Evolutionary conservation across 352 stramenopile genomes (phyloP), one percentile per base, ranked within the genome.

Genomic region (Halophytophthora polymorphica): DNA sequence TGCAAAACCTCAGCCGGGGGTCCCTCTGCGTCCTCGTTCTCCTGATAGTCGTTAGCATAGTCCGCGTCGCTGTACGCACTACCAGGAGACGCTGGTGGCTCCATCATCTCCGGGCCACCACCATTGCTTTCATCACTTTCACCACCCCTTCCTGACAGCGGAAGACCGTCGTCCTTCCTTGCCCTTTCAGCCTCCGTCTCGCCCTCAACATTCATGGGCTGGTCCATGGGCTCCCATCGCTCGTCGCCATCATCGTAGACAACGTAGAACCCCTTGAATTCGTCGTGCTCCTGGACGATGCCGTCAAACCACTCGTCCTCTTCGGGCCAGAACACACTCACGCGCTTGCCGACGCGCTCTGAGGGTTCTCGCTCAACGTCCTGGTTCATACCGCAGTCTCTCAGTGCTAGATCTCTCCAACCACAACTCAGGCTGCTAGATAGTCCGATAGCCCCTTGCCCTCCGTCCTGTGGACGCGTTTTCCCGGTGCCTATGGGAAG

Each of bases 191-290:
- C 45, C 8, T 40, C 38, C 15, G 56, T 35, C 31, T 64, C 54
- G 61, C 60, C 66, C 38, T 73, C 69, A 15, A 90, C 64, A 7
- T 65, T 45, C 36, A 86, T 73, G 28, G 60, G 64, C 45, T 75
- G 55, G 2, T 35, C 39, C 0, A 53, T 31, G 0, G 55, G 47
- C 65, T 91, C 78, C 83, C 83, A 93, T 21, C 76, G 73, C 63
- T 90, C 75, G 53, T 93, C 83, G 12, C 83, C 81, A 40, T 92
- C 83, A 53, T 93, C 83, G 40, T 93, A 92, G 10, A 87, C 49
- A 23, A 93, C 73, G 22, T 71, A 93, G 44, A 69, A 79, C 19
- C 80, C 78, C 41, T 84, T 62, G 5, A 10, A 38, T 1, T 55
- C 51, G 15, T 83, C 63, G 3, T 61, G 73, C 2, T 73, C 63